phyloP scores from a whole-genome alignment of 2,329 filamentous ascomycete species.

The Penicillium hesseltinei region DNA sequence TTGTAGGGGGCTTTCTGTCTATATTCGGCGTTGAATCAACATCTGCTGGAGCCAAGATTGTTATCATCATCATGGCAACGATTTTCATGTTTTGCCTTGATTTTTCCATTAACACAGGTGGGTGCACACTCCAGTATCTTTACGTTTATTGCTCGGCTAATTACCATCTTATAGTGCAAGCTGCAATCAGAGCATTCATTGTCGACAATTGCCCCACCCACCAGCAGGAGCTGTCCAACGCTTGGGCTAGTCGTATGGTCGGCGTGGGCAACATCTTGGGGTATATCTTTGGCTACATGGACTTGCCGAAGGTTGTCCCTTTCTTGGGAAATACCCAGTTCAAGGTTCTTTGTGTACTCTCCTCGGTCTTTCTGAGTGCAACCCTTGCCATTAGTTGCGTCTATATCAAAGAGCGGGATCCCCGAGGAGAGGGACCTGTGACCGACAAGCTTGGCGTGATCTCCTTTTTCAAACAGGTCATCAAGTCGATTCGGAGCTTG shows the following conservation, averaged over 20 bases:
- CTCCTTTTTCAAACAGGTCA: constrained; percentile 76
- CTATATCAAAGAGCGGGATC: constrained; percentile 75
- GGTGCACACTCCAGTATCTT: constrained; percentile 48
- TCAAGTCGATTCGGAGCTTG: constrained; percentile 71
- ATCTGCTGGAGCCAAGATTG: constrained; percentile 61
- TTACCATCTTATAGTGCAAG: constrained; percentile 63
- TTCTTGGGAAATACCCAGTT: constrained; percentile 88
- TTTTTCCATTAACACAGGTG: constrained; percentile 90
- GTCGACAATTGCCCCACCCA: constrained; percentile 89
- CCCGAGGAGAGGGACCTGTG: constrained; percentile 64
- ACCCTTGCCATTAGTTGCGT: constrained; percentile 71
- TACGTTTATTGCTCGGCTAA: not conserved
- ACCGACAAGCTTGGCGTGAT: constrained; percentile 64
- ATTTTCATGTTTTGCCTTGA: constrained; percentile 86
- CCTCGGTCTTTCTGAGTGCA: constrained; percentile 66
- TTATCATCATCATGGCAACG: constrained; percentile 75
- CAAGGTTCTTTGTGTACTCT: constrained; percentile 85
- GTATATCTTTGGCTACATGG: constrained; percentile 80
- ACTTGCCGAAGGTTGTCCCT: constrained; percentile 71
- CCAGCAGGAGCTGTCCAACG: constrained; percentile 90
- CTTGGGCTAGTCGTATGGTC: constrained; percentile 84
- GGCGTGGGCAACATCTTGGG: constrained; percentile 89
- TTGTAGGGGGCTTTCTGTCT: constrained; percentile 64
- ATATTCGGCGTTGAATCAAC: constrained; percentile 70
- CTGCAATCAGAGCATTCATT: constrained; percentile 66